Evolutionary conservation across 495 filamentous ascomycete genomes (phyloP).

Genomic region (Podospora appendiculata): DNA sequence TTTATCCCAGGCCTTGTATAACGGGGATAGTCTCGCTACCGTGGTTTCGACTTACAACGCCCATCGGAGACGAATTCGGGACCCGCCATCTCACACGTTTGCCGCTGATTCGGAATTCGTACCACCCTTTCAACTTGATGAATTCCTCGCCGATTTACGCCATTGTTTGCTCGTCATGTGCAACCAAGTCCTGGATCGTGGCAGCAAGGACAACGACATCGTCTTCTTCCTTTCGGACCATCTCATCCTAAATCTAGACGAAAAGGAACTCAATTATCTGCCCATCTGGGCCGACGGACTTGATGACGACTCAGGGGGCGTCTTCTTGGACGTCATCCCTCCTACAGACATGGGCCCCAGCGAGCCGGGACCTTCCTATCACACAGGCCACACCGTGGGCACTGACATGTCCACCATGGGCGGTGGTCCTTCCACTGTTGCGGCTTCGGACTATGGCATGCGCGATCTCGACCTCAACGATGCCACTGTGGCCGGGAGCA

Average conservation of each 20-base stretch:
- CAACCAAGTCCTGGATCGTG: neutral
- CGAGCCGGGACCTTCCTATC: slow-evolving; percentile 37
- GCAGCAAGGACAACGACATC: slow-evolving; percentile 3
- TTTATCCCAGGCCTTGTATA: too few species aligned
- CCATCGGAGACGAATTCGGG: too few species aligned
- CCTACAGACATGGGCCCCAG: slow-evolving; percentile 31
- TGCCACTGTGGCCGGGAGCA: slow-evolving; percentile 11
- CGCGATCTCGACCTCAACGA: slow-evolving; percentile 8
- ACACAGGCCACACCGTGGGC: slow-evolving; percentile 29
- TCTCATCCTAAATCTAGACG: slow-evolving; percentile 21
- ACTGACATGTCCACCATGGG: slow-evolving; percentile 1
- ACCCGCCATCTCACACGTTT: neutral
- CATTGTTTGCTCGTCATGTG: neutral
- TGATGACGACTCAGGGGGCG: slow-evolving; percentile 37
- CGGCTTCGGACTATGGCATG: slow-evolving; percentile 16
- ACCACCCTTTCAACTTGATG: neutral
- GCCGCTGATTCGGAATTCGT: neutral
- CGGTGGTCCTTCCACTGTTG: slow-evolving; percentile 3
- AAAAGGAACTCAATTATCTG: slow-evolving; percentile 34
- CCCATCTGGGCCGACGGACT: slow-evolving; percentile 41
- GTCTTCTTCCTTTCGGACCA: slow-evolving; percentile 23
- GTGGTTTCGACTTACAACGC: neutral
- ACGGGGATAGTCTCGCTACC: neutral
- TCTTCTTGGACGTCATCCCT: slow-evolving; percentile 32
- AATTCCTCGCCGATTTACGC: slow-evolving; percentile 4